Conservation (phyloP, 2,329 filamentous ascomycete genomes). For the Trichoderma simmonsii region DNA sequence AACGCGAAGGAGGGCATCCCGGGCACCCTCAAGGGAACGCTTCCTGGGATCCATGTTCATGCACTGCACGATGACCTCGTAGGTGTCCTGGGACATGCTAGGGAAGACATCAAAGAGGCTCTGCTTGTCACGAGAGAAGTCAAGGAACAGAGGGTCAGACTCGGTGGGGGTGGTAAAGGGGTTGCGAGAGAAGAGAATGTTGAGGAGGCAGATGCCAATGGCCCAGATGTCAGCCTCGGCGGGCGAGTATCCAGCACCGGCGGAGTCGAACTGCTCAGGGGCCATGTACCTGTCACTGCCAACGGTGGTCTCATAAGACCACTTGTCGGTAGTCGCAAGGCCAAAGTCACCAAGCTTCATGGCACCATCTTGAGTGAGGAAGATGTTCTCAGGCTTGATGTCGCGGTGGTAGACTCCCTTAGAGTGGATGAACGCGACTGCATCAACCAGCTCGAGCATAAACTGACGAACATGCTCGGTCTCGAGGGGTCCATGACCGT, state of each 20-base stretch:
- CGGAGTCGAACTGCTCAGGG: slow-evolving; percentile 93
- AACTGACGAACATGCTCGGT: slow-evolving; percentile 96
- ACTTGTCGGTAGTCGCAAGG: slow-evolving; percentile 81
- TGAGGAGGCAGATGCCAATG: slow-evolving; percentile 92
- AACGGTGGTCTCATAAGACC: slow-evolving; percentile 90
- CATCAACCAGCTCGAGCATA: slow-evolving; percentile 90
- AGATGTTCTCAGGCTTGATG: slow-evolving; percentile 99
- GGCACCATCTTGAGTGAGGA: slow-evolving; percentile 77
- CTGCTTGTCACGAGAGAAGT: slow-evolving; percentile 91
- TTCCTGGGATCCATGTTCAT: slow-evolving; percentile 88
- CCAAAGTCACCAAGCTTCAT: slow-evolving; percentile 99
- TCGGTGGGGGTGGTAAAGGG: slow-evolving; percentile 89
- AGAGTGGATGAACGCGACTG: slow-evolving; percentile 84
- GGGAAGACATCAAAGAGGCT: slow-evolving; percentile 97
- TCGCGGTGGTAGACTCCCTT: slow-evolving; percentile 94
- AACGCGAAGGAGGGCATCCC: slow-evolving; percentile 72
- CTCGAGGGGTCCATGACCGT: slow-evolving; percentile 81
- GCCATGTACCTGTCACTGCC: slow-evolving; percentile 99
- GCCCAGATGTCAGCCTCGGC: slow-evolving; percentile 96
- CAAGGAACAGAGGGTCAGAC: slow-evolving; percentile 87
- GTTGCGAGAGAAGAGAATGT: slow-evolving; percentile 94
- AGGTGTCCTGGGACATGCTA: slow-evolving; percentile 97
- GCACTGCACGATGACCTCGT: slow-evolving; percentile 85
- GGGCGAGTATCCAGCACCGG: slow-evolving; percentile 83
- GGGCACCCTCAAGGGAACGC: slow-evolving; percentile 75